Base-by-base conservation (phyloP, 768 basidiomycete species). In the Hygrocybe coccinea region DNA sequence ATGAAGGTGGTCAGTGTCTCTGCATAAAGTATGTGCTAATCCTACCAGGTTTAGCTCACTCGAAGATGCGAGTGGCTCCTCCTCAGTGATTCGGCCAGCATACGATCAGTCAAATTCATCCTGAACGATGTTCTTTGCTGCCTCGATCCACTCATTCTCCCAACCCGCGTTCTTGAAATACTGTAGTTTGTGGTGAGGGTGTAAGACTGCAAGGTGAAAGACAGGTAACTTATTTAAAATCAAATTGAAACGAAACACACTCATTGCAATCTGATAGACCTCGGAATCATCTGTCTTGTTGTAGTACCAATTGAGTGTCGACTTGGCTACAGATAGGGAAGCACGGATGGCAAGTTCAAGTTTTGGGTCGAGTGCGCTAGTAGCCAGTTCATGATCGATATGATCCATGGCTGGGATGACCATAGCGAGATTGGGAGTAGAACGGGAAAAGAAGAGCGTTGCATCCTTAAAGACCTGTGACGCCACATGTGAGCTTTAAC, bases 351-450 rank as follows among this genome's bases (percentile, higher is more conserved):
- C 38, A 3, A 29, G 14, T 24, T 51, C 45, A 24, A 58, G 51
- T 11, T 29, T 33, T 1, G 45, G 50, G 9, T 58, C 47, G 12
- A 37, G 39, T 15, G 38, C 34, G 22, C 22, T 2, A 8, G n/a
- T 45, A 9, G 60, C 56, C 21, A 71, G 47, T 5, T 53, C 35
- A 21, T 62, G 35, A 43, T 73, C 64, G 11, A 74, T 67, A n/a
- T 57, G 46, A 46, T 74, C 70, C 69, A 74, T 71, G 0, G 69
- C 69, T 0, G 66, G 65, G 9, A 74, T 68, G n/a, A 73, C 0
- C 36, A 51, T 60, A 1, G 65, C 51, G 1, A 73, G 60, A 24
- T 58, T 67, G 3, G 71, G 47, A 59, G 65, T 56, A 56, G 1
- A 49, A 10, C 6, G 64, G 67, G 55, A 72, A 71, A 50, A 62